Evolutionary conservation across 1,139 yeast species (phyloP), one percentile per base, ranked within the genome.

Genomic region (Martiniozyma asiatica): DNA sequence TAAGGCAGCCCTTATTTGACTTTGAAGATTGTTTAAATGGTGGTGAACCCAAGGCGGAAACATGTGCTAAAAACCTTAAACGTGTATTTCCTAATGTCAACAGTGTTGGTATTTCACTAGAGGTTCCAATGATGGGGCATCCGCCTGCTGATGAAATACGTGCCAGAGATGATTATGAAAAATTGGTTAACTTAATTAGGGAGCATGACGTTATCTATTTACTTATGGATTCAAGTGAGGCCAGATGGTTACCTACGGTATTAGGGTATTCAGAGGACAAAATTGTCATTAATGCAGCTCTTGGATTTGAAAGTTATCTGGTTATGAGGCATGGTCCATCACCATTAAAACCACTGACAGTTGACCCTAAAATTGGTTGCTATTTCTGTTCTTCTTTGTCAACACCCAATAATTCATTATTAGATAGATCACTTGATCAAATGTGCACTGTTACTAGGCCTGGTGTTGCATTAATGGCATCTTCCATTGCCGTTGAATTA

Each of bases 401-500:
- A 29, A 96, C 96, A 0, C 98, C 99, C 0, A 61, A 74, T 6
- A 95, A 89, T 50, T 78, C 93, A 38, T 58, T 82, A 12, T 65
- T 82, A 0, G 93, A 85, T 47, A 62, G 94, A 31, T 80, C 96
- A 0, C 58, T 89, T 37, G 99, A 89, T 54, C 97, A 89, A 52
- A 89, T 89, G 96, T 89, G 99, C 50, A 89, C 98, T 0, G 98
- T 89, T 1, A 89, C 98, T 0, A 61, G 98, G 26, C 98, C 99
- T 0, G 98, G 99, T 0, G 87, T 79, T 1, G 94, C 98, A 0
- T 59, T 80, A 46, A 59, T 84, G 54, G 97, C 98, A 0, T 69
- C 94, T 0, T 73, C 96, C 0, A 58, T 76, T 25, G 94, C 94
- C 0, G 94, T 84, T 0, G 98, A 89, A 49, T 56, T 92, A 9